Base-by-base conservation (phyloP, 805 yeast species). In the Scheffersomyces coipomensis region DNA sequence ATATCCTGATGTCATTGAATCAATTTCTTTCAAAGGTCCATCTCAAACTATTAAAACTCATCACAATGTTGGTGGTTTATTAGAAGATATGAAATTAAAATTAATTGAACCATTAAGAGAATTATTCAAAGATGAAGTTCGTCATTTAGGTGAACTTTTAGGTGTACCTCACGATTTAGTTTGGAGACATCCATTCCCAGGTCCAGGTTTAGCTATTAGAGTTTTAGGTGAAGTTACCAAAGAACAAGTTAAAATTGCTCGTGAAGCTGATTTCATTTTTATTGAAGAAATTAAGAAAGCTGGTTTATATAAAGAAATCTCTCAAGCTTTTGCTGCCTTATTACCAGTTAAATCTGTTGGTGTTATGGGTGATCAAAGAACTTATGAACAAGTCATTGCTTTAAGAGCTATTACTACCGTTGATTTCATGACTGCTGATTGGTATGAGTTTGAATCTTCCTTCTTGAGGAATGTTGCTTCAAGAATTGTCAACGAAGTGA, bases 141-240 rank as follows among this genome's bases (percentile, higher is more conserved):
- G 99, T 70, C 87, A 84, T 55, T 75, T 93, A 53, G 99, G 99
- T 70, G 88, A 88, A 73, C 71, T 93, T 38, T 73, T 93, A 72
- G 97, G 96, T 36, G 91, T 93, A 55, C 95, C 97, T 25, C 93
- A 88, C 60, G 98, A 93, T 55, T 78, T 93, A 54, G 98, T 93
- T 52, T 91, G 98, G 98, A 88, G 99, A 78, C 99, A 93, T 65
- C 99, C 99, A 42, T 93, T 93, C 95, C 99, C 99, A 56, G 99
- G 99, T 64, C 99, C 99, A 64, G 99, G 99, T 75, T 86, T 93
- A 62, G 99, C 97, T 53, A 93, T 93, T 66, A 85, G 99, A 71
- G 95, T 93, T 40, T 75, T 93, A 35, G 99, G 99, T 54, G 98
- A 91, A 73, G 98, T 93, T 48, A 87, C 97, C 43, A 85, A 81